These are phyloP conservation scores for Porodaedalea pini DNA, from an alignment of 1,284 basidiomycete genomes.

Conservation along the genomic window DNA sequence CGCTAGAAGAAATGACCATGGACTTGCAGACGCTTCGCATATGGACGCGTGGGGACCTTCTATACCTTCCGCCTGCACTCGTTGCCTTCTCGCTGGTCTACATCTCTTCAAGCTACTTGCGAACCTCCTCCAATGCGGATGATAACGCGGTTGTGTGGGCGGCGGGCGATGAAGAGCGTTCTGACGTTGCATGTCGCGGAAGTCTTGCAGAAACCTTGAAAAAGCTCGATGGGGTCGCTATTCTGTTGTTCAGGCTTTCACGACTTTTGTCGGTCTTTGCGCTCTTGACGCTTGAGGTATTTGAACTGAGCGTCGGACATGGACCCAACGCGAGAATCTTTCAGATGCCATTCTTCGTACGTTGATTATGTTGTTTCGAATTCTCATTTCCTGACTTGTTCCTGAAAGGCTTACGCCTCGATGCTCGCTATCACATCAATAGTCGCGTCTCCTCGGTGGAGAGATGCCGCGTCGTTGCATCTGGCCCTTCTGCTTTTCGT, in stretches of 20 bases:
- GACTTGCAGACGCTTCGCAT: too few species aligned
- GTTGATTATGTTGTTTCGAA: background rate
- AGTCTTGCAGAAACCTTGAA: background rate
- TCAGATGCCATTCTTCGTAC: too few species aligned
- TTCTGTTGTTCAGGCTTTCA: constrained; percentile 7
- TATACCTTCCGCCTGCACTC: constrained; percentile 5
- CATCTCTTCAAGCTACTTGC: background rate
- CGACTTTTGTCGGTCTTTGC: background rate
- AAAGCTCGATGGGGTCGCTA: background rate
- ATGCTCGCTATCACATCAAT: constrained; percentile 23
- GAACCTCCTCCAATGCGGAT: background rate
- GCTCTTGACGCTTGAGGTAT: constrained; percentile 11
- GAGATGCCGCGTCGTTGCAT: constrained; percentile 23
- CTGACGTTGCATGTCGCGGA: background rate
- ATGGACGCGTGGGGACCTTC: background rate
- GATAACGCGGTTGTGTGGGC: too few species aligned
- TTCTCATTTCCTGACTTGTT: background rate
- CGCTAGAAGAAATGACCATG: too few species aligned
- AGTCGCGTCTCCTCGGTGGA: constrained; percentile 19
- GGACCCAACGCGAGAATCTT: background rate
- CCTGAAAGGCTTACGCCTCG: constrained; percentile 21
- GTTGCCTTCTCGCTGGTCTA: constrained; percentile 5
- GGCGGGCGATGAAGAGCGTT: too few species aligned
- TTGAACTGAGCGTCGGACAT: background rate
- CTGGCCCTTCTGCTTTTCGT: constrained; percentile 35